Conservation (phyloP, 106 monocot genomes). For the Allium fistulosum region DNA sequence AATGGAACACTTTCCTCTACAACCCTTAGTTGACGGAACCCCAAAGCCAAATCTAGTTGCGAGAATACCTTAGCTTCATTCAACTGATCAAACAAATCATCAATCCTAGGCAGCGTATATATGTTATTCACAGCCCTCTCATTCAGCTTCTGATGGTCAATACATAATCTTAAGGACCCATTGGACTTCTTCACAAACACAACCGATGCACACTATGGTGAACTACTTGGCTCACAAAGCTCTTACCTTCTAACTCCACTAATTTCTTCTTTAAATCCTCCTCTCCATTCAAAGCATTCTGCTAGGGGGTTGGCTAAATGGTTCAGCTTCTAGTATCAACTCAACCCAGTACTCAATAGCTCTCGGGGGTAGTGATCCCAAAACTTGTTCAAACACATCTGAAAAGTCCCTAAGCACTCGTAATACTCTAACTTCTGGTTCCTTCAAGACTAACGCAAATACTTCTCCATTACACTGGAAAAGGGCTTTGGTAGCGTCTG, state of each 20-base stretch:
- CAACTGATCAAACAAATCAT: neutral
- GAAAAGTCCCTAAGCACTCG: neutral
- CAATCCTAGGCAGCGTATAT: neutral
- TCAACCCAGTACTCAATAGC: neutral
- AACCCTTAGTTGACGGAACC: neutral
- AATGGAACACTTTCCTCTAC: neutral
- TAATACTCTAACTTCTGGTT: no score
- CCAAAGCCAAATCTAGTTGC: neutral
- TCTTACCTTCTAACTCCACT: neutral
- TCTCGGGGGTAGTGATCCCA: neutral
- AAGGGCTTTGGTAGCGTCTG: no score
- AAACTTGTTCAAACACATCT: neutral
- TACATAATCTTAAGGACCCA: neutral
- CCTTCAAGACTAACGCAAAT: no score
- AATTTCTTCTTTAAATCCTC: neutral
- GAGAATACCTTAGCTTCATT: neutral
- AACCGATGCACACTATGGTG: neutral
- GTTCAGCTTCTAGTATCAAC: neutral
- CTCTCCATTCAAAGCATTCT: neutral
- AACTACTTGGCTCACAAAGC: neutral
- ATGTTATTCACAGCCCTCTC: neutral
- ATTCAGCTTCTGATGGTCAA: neutral
- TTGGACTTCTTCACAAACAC: neutral
- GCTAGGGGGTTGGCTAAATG: neutral
- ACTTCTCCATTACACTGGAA: no score